Percentiles rank a stretch among this genome's conserved stretches.
These are phyloP conservation scores for Aspergillus neotritici DNA, from an alignment of 2,329 filamentous ascomycete genomes.

Conservation along the genomic window DNA sequence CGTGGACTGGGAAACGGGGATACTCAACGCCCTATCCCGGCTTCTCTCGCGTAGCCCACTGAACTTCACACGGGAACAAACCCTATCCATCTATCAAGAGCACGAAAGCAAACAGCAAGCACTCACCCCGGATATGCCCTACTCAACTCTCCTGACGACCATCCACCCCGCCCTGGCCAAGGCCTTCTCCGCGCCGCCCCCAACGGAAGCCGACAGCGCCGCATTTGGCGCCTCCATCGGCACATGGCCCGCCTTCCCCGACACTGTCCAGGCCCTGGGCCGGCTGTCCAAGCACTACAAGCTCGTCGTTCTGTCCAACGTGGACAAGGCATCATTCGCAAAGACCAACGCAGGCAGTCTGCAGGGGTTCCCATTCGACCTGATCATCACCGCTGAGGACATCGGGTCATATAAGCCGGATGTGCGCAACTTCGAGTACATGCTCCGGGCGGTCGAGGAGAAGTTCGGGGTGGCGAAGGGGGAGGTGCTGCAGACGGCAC, in stretches of 20 bases:
- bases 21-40: slow-evolving; percentile 49
- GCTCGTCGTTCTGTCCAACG: slow-evolving; percentile 54
- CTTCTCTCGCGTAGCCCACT: slow-evolving; percentile 36
- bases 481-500: slow-evolving; percentile 62
- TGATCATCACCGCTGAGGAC: slow-evolving; percentile 63
- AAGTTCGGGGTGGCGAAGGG: slow-evolving; percentile 54
- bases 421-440: slow-evolving; percentile 58
- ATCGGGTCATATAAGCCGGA: slow-evolving; percentile 68
- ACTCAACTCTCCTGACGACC: slow-evolving; percentile 54
- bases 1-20: slow-evolving; percentile 70
- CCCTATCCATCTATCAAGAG: slow-evolving; percentile 22
- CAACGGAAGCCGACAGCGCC: slow-evolving; percentile 31
- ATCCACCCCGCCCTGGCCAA: slow-evolving; percentile 27
- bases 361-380: slow-evolving; percentile 52
- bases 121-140: slow-evolving; percentile 52
- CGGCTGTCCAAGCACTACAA: slow-evolving; percentile 47
- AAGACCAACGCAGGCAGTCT: slow-evolving; percentile 47
- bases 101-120: slow-evolving; percentile 46
- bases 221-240: slow-evolving; percentile 47
- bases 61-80: slow-evolving; percentile 28
- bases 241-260: slow-evolving; percentile 52
- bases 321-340: slow-evolving; percentile 49
- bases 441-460: slow-evolving; percentile 50
- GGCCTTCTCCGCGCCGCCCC: slow-evolving; percentile 23
- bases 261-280: slow-evolving; percentile 51